Conservation (phyloP, 306 rosid genomes). For the Argentina anserina region DNA sequence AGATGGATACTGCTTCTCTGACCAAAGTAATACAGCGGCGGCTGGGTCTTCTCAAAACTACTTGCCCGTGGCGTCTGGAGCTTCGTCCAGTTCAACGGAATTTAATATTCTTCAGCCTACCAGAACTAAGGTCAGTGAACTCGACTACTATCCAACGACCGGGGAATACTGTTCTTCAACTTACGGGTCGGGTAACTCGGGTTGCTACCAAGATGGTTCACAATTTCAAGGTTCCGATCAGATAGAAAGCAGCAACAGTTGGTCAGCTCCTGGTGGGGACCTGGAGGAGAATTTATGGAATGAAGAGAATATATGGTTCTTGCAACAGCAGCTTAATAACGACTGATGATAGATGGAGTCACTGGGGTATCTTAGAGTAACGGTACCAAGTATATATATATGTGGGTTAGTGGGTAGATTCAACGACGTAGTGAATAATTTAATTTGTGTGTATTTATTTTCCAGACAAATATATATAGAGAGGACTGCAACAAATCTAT, state of each 20-base stretch:
- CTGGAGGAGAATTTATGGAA: constrained; percentile 52
- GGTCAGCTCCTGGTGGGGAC: constrained; percentile 40
- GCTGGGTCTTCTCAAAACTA: neutral
- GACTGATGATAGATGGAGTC: neutral
- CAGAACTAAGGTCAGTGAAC: neutral
- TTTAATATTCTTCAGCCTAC: constrained; percentile 27
- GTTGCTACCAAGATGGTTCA: neutral
- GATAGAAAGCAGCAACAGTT: constrained; percentile 10
- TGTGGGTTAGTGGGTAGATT: no score
- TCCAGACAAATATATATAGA: neutral
- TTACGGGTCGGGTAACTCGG: constrained; percentile 12
- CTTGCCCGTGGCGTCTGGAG: constrained; percentile 2
- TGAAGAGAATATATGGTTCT: constrained; percentile 65
- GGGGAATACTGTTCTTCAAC: constrained; percentile 13
- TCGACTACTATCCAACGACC: neutral
- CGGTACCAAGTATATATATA: no score
- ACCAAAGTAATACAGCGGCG: neutral
- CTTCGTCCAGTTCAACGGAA: constrained; percentile 30
- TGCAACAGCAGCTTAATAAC: constrained; percentile 44
- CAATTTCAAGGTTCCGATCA: constrained; percentile 7
- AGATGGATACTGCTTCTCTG: neutral
- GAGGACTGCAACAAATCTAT: neutral
- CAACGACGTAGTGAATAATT: neutral
- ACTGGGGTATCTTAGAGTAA: neutral
- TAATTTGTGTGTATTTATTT: neutral